A percentile compares a stretch with the other conserved stretches of the same genome.
These are phyloP conservation scores for Pseudogymnoascus sp. DNA, from an alignment of 2,329 filamentous ascomycete species.

Conservation along the genomic window DNA sequence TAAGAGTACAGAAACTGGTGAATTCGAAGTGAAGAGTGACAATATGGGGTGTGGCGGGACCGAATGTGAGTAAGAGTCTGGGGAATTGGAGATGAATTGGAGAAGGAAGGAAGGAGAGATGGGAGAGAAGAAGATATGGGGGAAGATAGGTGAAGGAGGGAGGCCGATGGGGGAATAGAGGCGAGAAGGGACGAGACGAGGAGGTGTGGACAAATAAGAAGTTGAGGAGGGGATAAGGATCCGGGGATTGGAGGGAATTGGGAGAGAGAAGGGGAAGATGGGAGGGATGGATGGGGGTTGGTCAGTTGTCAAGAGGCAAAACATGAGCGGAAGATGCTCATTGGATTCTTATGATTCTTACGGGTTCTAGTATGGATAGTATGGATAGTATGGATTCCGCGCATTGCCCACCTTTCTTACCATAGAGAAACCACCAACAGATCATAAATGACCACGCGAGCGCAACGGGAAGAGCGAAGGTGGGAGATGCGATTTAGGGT, in stretches of 20 bases:
- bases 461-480: not conserved
- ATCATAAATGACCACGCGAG: not conserved
- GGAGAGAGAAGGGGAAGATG: constrained; percentile 9
- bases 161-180: constrained; percentile 5
- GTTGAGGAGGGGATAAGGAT: constrained; percentile 10
- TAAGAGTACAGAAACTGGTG: not conserved
- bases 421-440: not conserved
- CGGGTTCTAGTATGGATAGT: not conserved
- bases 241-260: constrained; percentile 6
- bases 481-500: no score
- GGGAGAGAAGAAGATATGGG: constrained; percentile 6
- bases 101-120: not conserved
- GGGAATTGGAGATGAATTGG: not conserved
- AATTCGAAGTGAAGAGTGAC: not conserved
- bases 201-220: constrained; percentile 10
- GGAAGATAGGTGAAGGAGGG: constrained; percentile 9
- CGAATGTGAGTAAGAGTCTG: not conserved
- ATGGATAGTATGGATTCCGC: not conserved
- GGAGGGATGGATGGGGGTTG: not conserved
- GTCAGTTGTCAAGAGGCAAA: not conserved
- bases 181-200: constrained; percentile 12
- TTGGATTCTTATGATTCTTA: constrained; percentile 1
- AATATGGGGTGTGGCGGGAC: not conserved
- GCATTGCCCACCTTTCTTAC: not conserved
- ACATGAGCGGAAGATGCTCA: not conserved